Evolutionary conservation across 1,139 yeast genomes (phyloP).

Genomic region (Suhomyces ambrosiae): DNA sequence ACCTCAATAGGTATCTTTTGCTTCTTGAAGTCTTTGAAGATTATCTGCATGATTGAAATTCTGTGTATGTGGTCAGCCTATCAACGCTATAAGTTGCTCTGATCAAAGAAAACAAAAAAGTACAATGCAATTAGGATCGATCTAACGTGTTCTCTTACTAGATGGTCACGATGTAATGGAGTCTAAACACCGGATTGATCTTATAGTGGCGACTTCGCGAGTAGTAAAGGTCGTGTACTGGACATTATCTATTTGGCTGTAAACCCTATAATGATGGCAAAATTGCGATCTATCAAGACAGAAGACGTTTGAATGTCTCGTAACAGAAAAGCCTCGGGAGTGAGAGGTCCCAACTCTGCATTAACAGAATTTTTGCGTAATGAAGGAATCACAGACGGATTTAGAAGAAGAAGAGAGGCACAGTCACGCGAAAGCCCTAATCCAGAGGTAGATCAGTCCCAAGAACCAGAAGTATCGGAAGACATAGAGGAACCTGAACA

Average conservation of each 20-base stretch:
- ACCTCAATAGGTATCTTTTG: slow-evolving; percentile 82
- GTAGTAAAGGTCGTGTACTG: background rate
- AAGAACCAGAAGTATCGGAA: background rate
- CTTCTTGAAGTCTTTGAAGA: slow-evolving; percentile 90
- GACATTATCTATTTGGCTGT: slow-evolving; percentile 3
- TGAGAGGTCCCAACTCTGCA: slow-evolving; percentile 79
- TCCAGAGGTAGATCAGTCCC: slow-evolving; percentile 10
- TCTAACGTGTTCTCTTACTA: no score
- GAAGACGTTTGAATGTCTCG: slow-evolving; percentile 30
- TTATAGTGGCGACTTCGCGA: slow-evolving; percentile 3
- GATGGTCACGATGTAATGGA: no score
- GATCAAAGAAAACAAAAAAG: background rate
- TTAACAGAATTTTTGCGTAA: slow-evolving; percentile 71
- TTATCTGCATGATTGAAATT: slow-evolving; percentile 63
- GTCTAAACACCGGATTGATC: no score
- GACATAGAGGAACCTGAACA: background rate
- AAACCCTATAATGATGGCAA: slow-evolving; percentile 1
- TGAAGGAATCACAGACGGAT: slow-evolving; percentile 87
- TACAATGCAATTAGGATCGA: no score
- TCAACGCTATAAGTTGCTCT: background rate
- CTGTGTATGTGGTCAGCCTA: background rate
- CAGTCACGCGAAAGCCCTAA: slow-evolving; percentile 12
- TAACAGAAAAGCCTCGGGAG: slow-evolving; percentile 39
- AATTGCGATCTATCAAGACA: background rate
- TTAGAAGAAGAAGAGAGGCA: slow-evolving; percentile 57